Evolutionary conservation across 257 asterid genomes (phyloP), one percentile per base, ranked within the genome.

Genomic region (Paulownia fortunei): DNA sequence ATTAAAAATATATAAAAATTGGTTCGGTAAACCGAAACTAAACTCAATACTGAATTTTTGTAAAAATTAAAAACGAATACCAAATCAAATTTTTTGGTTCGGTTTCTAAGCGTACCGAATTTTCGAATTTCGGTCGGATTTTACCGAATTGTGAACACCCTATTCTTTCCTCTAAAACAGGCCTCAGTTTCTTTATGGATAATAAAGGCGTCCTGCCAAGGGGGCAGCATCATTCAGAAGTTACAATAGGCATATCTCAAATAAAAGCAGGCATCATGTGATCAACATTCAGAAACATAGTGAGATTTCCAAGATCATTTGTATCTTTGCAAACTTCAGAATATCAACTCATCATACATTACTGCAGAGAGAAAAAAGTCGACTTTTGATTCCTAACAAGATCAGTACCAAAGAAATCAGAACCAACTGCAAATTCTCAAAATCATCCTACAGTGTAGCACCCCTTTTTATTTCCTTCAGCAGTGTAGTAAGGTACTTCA

Each of bases 371-470:
- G 68, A 23, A 80, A 80, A 63, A n/a, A 10, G 34, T 27, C 47
- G 10, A 66, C 2, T 44, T 36, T 61, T 62, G 62, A 32, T 24
- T 59, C 72, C 80, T 56, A 44, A 44, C 58, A 62, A 49, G 58
- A 61, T 81, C 44, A 75, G 54, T n/a, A 13, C 11, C 44, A 30
- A 74, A 62, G 56, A 69, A 55, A 75, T 62, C 68, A 75, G 41
- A 19, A 72, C 62, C 27, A 51, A 52, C 21, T 18, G 12, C 39
- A 67, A 59, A 68, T 78, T 73, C n/a, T 16, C 55, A 47, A 18
- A 54, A 9, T 39, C 16, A 39, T 27, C 19, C 77, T 34, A 44
- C 46, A 74, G 56, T 39, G 21, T 46, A 9, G n/a, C 63, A 69
- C 58, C 26, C 39, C 32, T 10, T n/a, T 46, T 18, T 74, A 47